Percentiles rank a stretch among this genome's conserved stretches.
These are phyloP conservation scores for Pterocarpus macrocarpus DNA, from an alignment of 306 rosid genomes.

Conservation along the genomic window DNA sequence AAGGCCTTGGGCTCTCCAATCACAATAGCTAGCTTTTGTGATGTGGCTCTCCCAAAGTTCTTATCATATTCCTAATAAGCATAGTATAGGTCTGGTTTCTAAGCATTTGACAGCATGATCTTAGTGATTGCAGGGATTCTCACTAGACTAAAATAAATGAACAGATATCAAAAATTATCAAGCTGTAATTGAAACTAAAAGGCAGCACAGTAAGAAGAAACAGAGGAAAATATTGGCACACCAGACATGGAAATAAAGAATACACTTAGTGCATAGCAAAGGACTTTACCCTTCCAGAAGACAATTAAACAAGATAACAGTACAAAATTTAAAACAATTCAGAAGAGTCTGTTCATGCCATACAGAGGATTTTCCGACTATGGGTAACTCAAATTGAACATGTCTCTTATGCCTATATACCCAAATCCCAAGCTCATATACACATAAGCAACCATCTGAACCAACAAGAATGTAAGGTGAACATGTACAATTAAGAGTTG, in stretches of 20 bases:
- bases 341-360: background rate
- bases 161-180: background rate
- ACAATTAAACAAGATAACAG: constrained; percentile 5
- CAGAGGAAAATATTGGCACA: background rate
- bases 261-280: background rate
- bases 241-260: background rate
- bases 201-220: constrained; percentile 4
- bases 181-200: constrained; percentile 13
- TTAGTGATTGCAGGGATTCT: constrained; percentile 21
- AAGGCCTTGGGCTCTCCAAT: too few relatives aligned
- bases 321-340: background rate
- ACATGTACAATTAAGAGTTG: background rate
- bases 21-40: too few relatives aligned
- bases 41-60: too few relatives aligned
- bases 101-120: constrained; percentile 11
- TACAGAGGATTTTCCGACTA: constrained; percentile 2
- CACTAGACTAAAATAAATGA: background rate
- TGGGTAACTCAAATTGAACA: background rate
- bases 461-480: constrained; percentile 8
- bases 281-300: background rate
- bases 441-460: background rate
- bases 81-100: background rate
- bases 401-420: constrained; percentile 13
- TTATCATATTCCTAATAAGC: background rate
- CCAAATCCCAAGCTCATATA: constrained; percentile 14